Base-by-base conservation (phyloP, 768 basidiomycete species). In the Dacryopinax spathularia region DNA sequence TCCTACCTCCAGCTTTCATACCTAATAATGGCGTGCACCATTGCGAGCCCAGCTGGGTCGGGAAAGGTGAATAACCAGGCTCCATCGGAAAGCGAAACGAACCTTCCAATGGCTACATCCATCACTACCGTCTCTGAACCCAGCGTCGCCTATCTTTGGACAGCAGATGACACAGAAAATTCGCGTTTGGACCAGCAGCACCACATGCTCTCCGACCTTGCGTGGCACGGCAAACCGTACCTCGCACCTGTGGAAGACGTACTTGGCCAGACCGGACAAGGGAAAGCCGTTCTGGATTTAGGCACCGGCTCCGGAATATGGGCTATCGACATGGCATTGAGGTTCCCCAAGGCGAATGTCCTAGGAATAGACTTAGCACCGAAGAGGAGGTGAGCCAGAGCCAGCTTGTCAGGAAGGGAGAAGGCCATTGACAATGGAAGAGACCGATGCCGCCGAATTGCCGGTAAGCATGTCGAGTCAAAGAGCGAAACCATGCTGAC, bases 361-460 rank as follows among this genome's bases (percentile, higher is more conserved):
- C 85, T 90, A 31, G 89, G 85, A 33, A 86, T 90, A 29, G 88
- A 91, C 73, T 77, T 90, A 27, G 83, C 88, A 65, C 88, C 88
- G 62, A 86, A 89, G 86, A 84, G 87, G 73, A 79, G 81, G 63
- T 77, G 88, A 86, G 74, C n/a, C n/a, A n/a, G n/a, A n/a, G n/a
- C n/a, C n/a, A n/a, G n/a, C n/a, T n/a, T n/a, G n/a, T n/a, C n/a
- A n/a, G n/a, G n/a, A n/a, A n/a, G n/a, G n/a, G n/a, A n/a, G n/a
- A n/a, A n/a, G n/a, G n/a, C n/a, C n/a, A n/a, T n/a, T n/a, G n/a
- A n/a, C n/a, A n/a, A n/a, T n/a, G n/a, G n/a, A n/a, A n/a, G n/a
- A n/a, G n/a, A n/a, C 29, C 25, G 7, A 41, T 22, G 39, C 39
- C 22, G 48, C 48, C 48, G 25, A 31, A 27, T 29, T 56, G 22